Evolutionary conservation across 352 stramenopile species (phyloP).

Genomic region (Phytophthora idaei): DNA sequence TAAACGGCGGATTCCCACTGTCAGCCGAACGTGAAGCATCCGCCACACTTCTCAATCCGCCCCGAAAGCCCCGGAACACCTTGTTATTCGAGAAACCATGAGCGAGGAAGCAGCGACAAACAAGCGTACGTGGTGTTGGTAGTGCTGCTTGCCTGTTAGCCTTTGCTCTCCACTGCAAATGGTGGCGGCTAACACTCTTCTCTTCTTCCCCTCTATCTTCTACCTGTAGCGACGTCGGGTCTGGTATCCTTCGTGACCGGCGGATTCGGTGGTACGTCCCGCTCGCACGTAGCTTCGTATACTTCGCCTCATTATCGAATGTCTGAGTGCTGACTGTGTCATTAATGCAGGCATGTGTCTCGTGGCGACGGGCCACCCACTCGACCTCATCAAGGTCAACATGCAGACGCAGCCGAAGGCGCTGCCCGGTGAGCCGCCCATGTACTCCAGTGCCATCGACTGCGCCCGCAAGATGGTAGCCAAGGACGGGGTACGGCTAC

Average conservation of each 20-base stretch:
- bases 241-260: slow-evolving; percentile 95
- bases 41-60: slow-evolving; percentile 25
- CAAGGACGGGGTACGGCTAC: slow-evolving; percentile 87
- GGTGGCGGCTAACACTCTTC: neutral
- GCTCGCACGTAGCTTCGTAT: neutral
- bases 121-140: slow-evolving; percentile 27
- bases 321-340: slow-evolving; percentile 7
- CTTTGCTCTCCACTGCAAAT: neutral
- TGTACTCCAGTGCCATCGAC: slow-evolving; percentile 89
- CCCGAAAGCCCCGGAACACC: slow-evolving; percentile 10
- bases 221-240: slow-evolving; percentile 66
- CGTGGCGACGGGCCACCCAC: slow-evolving; percentile 93
- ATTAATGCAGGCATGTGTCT: slow-evolving; percentile 79
- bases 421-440: slow-evolving; percentile 60
- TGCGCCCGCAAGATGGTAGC: slow-evolving; percentile 93
- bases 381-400: slow-evolving; percentile 97
- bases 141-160: neutral
- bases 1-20: slow-evolving; percentile 42
- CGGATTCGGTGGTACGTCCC: slow-evolving; percentile 86
- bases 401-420: slow-evolving; percentile 90
- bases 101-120: slow-evolving; percentile 48
- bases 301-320: slow-evolving; percentile 5
- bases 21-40: slow-evolving; percentile 39
- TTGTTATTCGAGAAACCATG: slow-evolving; percentile 33
- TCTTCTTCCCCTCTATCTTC: neutral